Percentiles rank a stretch among this genome's conserved stretches.
Evolutionary conservation across 108 stramenopile species (phyloP).

Genomic region (Fragilaria radians): DNA sequence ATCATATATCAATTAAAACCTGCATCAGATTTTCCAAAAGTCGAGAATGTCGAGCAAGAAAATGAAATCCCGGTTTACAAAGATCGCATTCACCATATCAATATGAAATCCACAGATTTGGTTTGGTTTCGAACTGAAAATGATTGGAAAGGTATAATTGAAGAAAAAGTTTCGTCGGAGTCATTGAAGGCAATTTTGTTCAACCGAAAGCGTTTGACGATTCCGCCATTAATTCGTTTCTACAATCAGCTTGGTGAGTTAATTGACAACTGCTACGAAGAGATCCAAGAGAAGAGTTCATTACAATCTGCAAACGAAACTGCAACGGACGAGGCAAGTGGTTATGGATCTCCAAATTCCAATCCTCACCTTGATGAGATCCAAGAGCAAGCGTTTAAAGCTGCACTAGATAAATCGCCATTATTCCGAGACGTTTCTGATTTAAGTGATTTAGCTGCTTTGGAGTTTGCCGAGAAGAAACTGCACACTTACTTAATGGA

Average conservation of each 20-base stretch:
- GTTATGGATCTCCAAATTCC: too few relatives aligned
- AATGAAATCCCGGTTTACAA: not conserved
- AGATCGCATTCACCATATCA: slow-evolving; percentile 10
- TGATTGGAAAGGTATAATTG: slow-evolving; percentile 43
- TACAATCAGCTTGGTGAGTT: slow-evolving; percentile 45
- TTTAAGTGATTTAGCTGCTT: too few relatives aligned
- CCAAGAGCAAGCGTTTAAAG: too few relatives aligned
- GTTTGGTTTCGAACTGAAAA: slow-evolving; percentile 34
- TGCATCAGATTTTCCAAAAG: slow-evolving; percentile 2
- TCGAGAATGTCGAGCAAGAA: slow-evolving; percentile 2
- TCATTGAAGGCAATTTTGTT: slow-evolving; percentile 12
- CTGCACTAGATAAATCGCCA: too few relatives aligned
- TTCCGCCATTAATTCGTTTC: slow-evolving; percentile 37
- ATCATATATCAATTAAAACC: slow-evolving; percentile 41
- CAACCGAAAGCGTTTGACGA: slow-evolving; percentile 28
- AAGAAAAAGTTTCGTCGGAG: slow-evolving; percentile 14
- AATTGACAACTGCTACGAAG: slow-evolving; percentile 40
- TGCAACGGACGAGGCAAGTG: too few relatives aligned
- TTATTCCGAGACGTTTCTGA: too few relatives aligned
- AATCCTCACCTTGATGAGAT: too few relatives aligned
- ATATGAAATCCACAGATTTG: slow-evolving; percentile 34
- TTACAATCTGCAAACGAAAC: too few relatives aligned
- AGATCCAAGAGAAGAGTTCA: too few relatives aligned
- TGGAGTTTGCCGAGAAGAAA: too few relatives aligned
- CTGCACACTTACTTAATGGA: too few relatives aligned